Percentiles rank a stretch among this genome's conserved stretches.
These are phyloP conservation scores for Colletotrichum somersetense DNA, from an alignment of 2,329 filamentous ascomycete species.

Conservation along the genomic window DNA sequence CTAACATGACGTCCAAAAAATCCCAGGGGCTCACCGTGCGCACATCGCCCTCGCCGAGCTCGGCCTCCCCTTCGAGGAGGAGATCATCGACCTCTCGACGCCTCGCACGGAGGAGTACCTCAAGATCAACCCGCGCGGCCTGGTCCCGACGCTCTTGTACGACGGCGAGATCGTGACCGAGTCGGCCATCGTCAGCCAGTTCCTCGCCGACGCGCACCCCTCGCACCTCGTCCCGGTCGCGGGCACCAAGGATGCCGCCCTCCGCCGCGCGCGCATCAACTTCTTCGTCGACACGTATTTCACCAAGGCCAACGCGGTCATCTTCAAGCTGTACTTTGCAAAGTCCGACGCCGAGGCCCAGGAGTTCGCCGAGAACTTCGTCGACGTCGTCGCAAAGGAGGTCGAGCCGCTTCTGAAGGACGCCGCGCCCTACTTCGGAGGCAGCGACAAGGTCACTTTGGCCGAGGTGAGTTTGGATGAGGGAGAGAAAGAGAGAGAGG, in stretches of 20 bases:
- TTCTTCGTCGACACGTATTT: conserved; percentile 81
- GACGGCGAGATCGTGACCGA: conserved; percentile 78
- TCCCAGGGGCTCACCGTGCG: conserved; percentile 75
- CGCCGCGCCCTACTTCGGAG: conserved; percentile 73
- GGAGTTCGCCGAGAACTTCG: conserved; percentile 61
- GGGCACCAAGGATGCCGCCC: conserved; percentile 64
- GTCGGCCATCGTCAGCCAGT: conserved; percentile 79
- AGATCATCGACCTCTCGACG: conserved; percentile 76
- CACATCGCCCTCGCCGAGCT: conserved; percentile 79
- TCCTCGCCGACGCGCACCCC: conserved; percentile 77
- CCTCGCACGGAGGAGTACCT: conserved; percentile 82
- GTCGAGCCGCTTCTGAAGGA: conserved; percentile 76
- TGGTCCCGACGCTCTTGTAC: conserved; percentile 79
- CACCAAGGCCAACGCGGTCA: conserved; percentile 67
- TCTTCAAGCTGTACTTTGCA: conserved; percentile 62
- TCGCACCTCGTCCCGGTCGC: conserved; percentile 73
- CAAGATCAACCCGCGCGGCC: conserved; percentile 81
- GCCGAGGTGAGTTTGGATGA: conserved; percentile 71
- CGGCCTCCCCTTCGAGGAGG: conserved; percentile 74
- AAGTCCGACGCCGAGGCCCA: conserved; percentile 64
- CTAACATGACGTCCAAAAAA: background rate
- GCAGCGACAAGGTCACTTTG: conserved; percentile 73
- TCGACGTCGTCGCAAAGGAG: conserved; percentile 73
- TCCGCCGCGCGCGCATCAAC: conserved; percentile 73
- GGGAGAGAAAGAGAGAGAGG: background rate